Conservation (phyloP, 106 monocot species). For the Dioscorea alata region DNA sequence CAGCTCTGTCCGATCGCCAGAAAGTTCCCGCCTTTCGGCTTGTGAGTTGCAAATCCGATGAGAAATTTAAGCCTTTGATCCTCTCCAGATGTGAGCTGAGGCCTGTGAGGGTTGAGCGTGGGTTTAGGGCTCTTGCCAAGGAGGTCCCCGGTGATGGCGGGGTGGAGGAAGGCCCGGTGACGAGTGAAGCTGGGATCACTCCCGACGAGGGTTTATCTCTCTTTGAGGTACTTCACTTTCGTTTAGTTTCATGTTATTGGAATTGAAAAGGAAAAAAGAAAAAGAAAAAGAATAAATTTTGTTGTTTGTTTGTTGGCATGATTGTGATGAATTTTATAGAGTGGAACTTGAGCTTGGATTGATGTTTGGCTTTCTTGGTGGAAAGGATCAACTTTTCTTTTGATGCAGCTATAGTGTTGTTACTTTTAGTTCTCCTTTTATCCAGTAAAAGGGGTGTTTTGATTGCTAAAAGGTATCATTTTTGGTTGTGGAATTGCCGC, state of each 20-base stretch:
- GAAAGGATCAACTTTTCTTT: neutral
- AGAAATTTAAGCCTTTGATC: neutral
- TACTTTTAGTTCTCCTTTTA: too few species aligned
- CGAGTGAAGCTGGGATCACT: neutral
- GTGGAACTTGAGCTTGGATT: neutral
- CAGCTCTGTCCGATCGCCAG: neutral
- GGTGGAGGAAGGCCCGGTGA: neutral
- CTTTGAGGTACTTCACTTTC: neutral
- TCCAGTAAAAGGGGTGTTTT: too few species aligned
- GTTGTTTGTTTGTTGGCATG: neutral
- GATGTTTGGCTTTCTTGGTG: neutral
- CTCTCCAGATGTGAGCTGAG: neutral
- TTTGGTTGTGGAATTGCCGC: too few species aligned
- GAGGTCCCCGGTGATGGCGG: neutral
- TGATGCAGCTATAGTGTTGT: neutral
- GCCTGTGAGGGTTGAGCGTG: neutral
- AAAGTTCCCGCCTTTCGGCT: slow-evolving; percentile 7
- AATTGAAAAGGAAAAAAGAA: neutral
- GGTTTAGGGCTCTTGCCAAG: neutral
- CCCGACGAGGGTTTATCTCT: neutral
- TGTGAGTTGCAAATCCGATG: neutral
- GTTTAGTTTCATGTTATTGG: neutral
- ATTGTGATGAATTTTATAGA: neutral
- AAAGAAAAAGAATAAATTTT: neutral
- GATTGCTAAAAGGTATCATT: too few species aligned